Evolutionary conservation across 164 flowering plant species (phyloP).

Genomic region (Vitis rotundifolia): DNA sequence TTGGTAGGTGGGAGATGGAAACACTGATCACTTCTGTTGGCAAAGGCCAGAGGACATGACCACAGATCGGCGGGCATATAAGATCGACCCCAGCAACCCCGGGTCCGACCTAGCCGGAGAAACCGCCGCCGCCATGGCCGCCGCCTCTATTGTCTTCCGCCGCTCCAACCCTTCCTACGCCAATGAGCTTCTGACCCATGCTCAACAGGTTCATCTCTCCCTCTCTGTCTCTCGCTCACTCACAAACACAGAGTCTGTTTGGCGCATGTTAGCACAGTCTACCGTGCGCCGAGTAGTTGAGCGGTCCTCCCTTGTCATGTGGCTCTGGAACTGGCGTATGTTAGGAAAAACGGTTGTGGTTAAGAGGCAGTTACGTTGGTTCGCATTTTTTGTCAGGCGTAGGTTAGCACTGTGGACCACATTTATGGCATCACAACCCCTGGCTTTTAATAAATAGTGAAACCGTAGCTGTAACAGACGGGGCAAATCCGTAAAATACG

Average conservation of each 20-base stretch:
- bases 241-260: too few species aligned
- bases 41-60: slow-evolving; percentile 98
- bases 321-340: slow-evolving; percentile 2
- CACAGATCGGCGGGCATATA: slow-evolving; percentile 71
- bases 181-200: slow-evolving; percentile 60
- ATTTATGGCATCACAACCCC: background rate
- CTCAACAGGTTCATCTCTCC: slow-evolving; percentile 57
- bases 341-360: slow-evolving; percentile 5
- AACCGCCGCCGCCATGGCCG: slow-evolving; percentile 95
- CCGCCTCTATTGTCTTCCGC: slow-evolving; percentile 83
- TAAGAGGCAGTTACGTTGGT: slow-evolving; percentile 11
- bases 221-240: background rate
- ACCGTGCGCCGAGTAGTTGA: too few species aligned
- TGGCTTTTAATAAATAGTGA: too few species aligned
- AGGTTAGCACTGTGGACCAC: background rate
- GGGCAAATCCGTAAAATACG: too few species aligned
- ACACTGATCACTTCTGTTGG: slow-evolving; percentile 92
- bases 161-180: slow-evolving; percentile 66
- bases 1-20: slow-evolving; percentile 85
- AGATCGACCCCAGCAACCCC: slow-evolving; percentile 66
- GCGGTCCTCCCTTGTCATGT: background rate
- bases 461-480: too few species aligned
- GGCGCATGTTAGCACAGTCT: too few species aligned
- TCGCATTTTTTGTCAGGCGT: slow-evolving; percentile 16
- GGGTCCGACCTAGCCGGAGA: slow-evolving; percentile 97